These are phyloP conservation scores for Euphorbia celastroides DNA, from an alignment of 441 rosid genomes.

Conservation along the genomic window DNA sequence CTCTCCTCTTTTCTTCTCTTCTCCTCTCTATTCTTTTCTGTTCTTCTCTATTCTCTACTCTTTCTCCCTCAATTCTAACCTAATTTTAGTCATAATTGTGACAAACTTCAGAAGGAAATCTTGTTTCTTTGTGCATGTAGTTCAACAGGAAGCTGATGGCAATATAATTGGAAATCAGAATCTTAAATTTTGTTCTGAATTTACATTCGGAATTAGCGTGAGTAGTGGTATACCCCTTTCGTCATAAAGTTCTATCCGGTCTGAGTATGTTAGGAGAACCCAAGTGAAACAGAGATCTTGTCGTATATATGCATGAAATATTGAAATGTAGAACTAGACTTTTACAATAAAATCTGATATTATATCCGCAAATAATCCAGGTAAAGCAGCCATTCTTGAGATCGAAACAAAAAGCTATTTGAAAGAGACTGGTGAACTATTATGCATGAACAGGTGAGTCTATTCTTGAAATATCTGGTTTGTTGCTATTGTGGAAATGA, in stretches of 20 bases:
- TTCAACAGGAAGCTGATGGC: constrained; percentile 1
- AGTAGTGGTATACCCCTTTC: not conserved
- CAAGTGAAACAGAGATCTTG: not conserved
- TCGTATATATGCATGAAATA: not conserved
- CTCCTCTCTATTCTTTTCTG: too few relatives aligned
- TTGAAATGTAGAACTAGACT: not conserved
- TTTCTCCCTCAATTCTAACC: too few relatives aligned
- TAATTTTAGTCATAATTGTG: too few relatives aligned
- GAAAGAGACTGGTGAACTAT: constrained; percentile 59
- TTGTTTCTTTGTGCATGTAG: not conserved
- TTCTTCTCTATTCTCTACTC: too few relatives aligned
- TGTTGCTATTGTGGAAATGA: not conserved
- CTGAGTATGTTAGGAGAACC: not conserved
- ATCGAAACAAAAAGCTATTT: constrained; percentile 71
- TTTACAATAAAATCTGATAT: not conserved
- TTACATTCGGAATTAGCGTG: not conserved
- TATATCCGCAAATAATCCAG: constrained; percentile 32
- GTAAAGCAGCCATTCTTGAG: constrained; percentile 86
- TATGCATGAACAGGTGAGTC: constrained; percentile 77
- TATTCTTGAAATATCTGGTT: constrained; percentile 13
- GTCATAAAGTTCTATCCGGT: not conserved
- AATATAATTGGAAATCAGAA: constrained; percentile 6
- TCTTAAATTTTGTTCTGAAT: not conserved
- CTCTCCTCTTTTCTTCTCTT: too few relatives aligned
- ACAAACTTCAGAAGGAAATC: not conserved